These are phyloP conservation scores for Saccharomycopsis sp. DNA, from an alignment of 805 yeast species.

Conservation along the genomic window DNA sequence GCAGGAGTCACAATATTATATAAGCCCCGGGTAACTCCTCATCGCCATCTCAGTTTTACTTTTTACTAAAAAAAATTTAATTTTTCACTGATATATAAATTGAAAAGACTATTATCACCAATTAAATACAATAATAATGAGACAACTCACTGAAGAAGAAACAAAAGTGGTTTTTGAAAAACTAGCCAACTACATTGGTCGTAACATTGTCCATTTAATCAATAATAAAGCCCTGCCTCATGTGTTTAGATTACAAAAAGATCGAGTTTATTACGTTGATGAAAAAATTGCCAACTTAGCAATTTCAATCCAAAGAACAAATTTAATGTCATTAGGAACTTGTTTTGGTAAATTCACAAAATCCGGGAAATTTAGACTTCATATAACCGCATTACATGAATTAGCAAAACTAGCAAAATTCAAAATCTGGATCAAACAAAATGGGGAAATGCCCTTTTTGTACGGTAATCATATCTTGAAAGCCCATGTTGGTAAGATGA, in stretches of 20 bases:
- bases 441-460: constrained; percentile 97
- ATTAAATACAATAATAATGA: constrained; percentile 57
- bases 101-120: too few relatives aligned
- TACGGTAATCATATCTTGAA: constrained; percentile 95
- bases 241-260: constrained; percentile 92
- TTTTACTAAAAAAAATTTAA: too few relatives aligned
- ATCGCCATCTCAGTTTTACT: too few relatives aligned
- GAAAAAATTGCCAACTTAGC: constrained; percentile 79
- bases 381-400: constrained; percentile 80
- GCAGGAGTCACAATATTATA: too few relatives aligned
- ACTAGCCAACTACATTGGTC: constrained; percentile 92
- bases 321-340: constrained; percentile 84
- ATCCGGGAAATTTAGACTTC: constrained; percentile 92
- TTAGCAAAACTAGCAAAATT: constrained; percentile 82
- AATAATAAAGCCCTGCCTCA: constrained; percentile 79
- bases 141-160: constrained; percentile 94
- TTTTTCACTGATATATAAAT: too few relatives aligned
- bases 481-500: constrained; percentile 94
- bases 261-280: constrained; percentile 87
- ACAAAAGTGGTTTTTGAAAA: constrained; percentile 94
- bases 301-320: constrained; percentile 79
- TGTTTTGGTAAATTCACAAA: constrained; percentile 97
- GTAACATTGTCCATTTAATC: constrained; percentile 80
- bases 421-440: constrained; percentile 92
- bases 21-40: too few relatives aligned